phyloP scores from a whole-genome alignment of 2,329 filamentous ascomycete genomes.

The Alternaria tenuissima region DNA sequence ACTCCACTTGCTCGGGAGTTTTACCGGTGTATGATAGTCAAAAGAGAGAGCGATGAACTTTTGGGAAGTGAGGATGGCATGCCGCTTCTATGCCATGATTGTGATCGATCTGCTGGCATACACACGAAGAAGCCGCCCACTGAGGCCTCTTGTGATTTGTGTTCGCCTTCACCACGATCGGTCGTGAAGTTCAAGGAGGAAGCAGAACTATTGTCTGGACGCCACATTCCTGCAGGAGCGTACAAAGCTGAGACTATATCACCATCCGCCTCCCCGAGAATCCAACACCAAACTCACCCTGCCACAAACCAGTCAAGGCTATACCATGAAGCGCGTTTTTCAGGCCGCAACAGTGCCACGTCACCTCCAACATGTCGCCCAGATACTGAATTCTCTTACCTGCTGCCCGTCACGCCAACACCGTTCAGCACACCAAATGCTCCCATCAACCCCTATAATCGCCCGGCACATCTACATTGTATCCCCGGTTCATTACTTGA shows the following conservation, averaged over 20 bases:
- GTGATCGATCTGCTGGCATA: background rate
- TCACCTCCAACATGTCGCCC: slow-evolving; percentile 70
- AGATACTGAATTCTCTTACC: slow-evolving; percentile 69
- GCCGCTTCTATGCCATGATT: background rate
- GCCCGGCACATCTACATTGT: background rate
- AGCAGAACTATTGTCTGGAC: background rate
- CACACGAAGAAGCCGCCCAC: background rate
- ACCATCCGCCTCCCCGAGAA: background rate
- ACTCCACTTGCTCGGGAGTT: slow-evolving; percentile 1
- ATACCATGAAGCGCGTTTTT: background rate
- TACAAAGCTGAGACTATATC: background rate
- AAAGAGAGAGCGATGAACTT: background rate
- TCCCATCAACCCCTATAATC: background rate
- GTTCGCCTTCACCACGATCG: background rate
- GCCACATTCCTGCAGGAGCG: background rate
- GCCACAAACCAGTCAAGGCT: background rate
- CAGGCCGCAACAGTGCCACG: slow-evolving; percentile 45
- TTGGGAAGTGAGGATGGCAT: background rate
- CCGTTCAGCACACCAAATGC: slow-evolving; percentile 72
- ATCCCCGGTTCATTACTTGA: background rate
- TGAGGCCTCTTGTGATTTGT: slow-evolving; percentile 23
- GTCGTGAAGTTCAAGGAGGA: background rate
- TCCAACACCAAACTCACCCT: background rate
- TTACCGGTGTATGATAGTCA: background rate
- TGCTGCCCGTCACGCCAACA: slow-evolving; percentile 71